A percentile compares a stretch with the other conserved stretches of the same genome.
These are phyloP conservation scores for Mycosphaerella arachidis DNA, from an alignment of 2,329 filamentous ascomycete species.

Conservation along the genomic window DNA sequence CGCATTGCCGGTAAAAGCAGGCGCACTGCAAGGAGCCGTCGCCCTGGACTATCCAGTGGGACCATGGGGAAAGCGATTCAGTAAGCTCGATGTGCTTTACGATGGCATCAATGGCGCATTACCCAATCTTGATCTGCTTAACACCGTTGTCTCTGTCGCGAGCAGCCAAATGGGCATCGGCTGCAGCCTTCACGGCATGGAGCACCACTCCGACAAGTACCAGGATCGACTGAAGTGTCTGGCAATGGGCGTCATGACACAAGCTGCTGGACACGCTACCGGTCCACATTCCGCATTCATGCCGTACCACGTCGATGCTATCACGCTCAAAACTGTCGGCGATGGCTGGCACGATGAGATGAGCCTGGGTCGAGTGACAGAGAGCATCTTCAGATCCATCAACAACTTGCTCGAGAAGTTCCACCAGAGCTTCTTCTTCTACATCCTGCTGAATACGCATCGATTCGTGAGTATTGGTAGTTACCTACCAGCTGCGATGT, in stretches of 20 bases:
- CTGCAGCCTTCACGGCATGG: constrained; percentile 80
- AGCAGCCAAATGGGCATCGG: constrained; percentile 87
- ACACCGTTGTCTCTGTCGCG: constrained; percentile 84
- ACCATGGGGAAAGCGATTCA: constrained; percentile 71
- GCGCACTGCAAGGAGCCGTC: constrained; percentile 84
- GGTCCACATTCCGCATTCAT: constrained; percentile 95
- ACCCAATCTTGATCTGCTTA: constrained; percentile 92
- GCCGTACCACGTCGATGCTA: constrained; percentile 93
- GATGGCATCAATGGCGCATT: constrained; percentile 94
- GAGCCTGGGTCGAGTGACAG: constrained; percentile 82
- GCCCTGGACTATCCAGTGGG: constrained; percentile 81
- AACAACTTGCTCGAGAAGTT: constrained; percentile 96
- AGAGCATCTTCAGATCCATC: constrained; percentile 85
- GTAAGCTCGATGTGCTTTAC: constrained; percentile 85
- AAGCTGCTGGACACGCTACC: constrained; percentile 81
- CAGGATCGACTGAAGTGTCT: constrained; percentile 79
- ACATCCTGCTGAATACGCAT: constrained; percentile 83
- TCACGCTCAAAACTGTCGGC: constrained; percentile 85
- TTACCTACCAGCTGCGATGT: constrained; percentile 95
- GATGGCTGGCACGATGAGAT: constrained; percentile 97
- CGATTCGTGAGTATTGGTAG: constrained; percentile 97
- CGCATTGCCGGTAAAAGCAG: constrained; percentile 81
- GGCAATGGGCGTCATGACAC: constrained; percentile 85
- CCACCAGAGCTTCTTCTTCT: constrained; percentile 99
- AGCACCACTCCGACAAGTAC: constrained; percentile 71